Base-by-base conservation (phyloP, 2,329 filamentous ascomycete genomes). In the Xylaria arbuscula region DNA sequence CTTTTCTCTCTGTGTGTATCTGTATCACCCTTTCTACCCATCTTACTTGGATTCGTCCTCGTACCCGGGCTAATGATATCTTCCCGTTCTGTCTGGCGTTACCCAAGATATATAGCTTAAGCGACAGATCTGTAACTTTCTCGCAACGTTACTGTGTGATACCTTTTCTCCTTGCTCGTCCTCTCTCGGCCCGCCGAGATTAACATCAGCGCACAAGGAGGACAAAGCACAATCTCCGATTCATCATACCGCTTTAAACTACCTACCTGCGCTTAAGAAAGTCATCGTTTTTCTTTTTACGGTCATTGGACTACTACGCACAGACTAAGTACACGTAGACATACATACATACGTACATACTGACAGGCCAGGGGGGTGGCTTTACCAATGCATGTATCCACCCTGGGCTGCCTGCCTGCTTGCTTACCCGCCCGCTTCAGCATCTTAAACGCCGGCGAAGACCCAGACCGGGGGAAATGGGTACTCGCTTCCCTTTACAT, bases 31-130 rank as follows among this genome's bases (percentile, higher is more conserved):
- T 38, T 58, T 34, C 5, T 24, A 47, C 28, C 22, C 50, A 19
- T 28, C 32, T 32, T 51, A 17, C 47, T 65, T 55, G 19, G 22
- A 24, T 45, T 13, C 58, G 34, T 40, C 62, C 4, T 48, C 68
- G 68, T 68, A 70, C 62, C 19, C 64, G 34, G 50, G 22, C 68
- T 68, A 70, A 70, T 70, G 40, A 64, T 22, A 45, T 66, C 53
- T 38, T 28, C 32, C 11, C 59, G 22, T 57, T 64, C 47, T 62
- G 24, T 32, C 45, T 51, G n/a, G 13, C 22, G 42, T 50, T 56
- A 28, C 47, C 51, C 48, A 68, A 58, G 42, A 51, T 38, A 50
- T 45, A 32, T 59, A 45, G 40, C 11, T 54, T 58, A 63, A 10
- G 24, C 34, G 40, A 59, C 51, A 11, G 36, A 56, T 59, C 28